Conservation (phyloP, 2,329 filamentous ascomycete species). For the Fusarium sp. region DNA sequence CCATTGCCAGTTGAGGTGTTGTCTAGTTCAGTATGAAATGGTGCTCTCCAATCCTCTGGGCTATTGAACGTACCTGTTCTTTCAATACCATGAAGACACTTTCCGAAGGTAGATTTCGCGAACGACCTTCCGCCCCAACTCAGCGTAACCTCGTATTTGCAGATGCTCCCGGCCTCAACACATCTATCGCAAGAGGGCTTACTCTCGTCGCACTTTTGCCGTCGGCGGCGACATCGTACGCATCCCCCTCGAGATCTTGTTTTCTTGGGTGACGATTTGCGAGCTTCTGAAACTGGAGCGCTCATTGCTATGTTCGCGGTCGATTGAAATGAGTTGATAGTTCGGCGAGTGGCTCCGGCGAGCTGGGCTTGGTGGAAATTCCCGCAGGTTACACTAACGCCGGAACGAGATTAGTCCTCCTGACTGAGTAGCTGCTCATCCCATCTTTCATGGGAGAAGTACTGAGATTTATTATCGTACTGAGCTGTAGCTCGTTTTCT, state of each 20-base stretch:
- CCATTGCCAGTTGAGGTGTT: neutral
- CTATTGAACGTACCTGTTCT: neutral
- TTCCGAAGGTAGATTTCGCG: constrained; percentile 27
- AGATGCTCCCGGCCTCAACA: neutral
- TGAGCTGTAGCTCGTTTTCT: neutral
- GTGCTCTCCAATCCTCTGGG: fast-evolving
- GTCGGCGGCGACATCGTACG: constrained; percentile 25
- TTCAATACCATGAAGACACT: constrained; percentile 11
- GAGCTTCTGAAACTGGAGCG: neutral
- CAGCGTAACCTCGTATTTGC: constrained; percentile 26
- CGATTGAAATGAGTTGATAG: neutral
- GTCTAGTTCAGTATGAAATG: neutral
- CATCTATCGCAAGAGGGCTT: constrained; percentile 34
- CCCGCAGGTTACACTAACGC: neutral
- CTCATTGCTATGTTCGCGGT: neutral
- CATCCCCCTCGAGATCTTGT: constrained; percentile 33
- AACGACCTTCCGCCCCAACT: constrained; percentile 33
- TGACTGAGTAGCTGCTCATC: neutral
- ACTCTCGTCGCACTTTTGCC: constrained; percentile 36
- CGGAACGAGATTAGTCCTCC: neutral
- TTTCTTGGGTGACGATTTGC: neutral
- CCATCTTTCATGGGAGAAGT: neutral
- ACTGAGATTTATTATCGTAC: neutral
- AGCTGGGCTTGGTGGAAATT: neutral
- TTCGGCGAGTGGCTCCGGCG: neutral